These are phyloP conservation scores for Russula emetica DNA, from an alignment of 768 basidiomycete genomes.

Conservation along the genomic window DNA sequence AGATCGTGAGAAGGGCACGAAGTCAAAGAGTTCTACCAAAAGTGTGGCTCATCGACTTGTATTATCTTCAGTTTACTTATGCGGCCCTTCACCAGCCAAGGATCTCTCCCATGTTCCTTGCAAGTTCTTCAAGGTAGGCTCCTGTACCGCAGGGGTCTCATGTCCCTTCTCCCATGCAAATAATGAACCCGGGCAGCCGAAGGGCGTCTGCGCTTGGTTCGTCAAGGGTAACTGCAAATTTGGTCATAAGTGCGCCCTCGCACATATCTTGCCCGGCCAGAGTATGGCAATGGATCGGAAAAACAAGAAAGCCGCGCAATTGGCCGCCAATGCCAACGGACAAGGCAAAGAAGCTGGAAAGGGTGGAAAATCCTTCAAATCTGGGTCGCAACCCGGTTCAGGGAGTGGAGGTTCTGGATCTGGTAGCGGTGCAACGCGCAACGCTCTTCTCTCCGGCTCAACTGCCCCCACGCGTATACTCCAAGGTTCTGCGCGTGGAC, in stretches of 20 bases:
- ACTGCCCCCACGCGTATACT: slow-evolving; percentile 61
- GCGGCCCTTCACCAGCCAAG: slow-evolving; percentile 49
- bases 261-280: slow-evolving; percentile 92
- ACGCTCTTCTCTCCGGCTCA: slow-evolving; percentile 49
- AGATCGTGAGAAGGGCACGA: slow-evolving; percentile 28
- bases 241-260: slow-evolving; percentile 82
- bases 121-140: slow-evolving; percentile 93
- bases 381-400: slow-evolving; percentile 33
- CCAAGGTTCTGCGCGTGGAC: slow-evolving; percentile 47
- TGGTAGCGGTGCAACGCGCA: slow-evolving; percentile 30
- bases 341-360: slow-evolving; percentile 37
- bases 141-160: slow-evolving; percentile 87
- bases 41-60: slow-evolving; percentile 21
- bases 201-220: slow-evolving; percentile 85
- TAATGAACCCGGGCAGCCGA: slow-evolving; percentile 70
- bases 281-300: slow-evolving; percentile 94
- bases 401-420: slow-evolving; percentile 21
- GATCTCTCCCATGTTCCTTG: slow-evolving; percentile 96
- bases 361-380: slow-evolving; percentile 36
- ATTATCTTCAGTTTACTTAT: slow-evolving; percentile 11
- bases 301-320: slow-evolving; percentile 90
- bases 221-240: slow-evolving; percentile 90
- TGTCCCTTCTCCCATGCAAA: slow-evolving; percentile 91
- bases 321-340: slow-evolving; percentile 43
- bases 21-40: slow-evolving; percentile 31